phyloP scores from a whole-genome alignment of 768 basidiomycete genomes.

The Tylopilus felleus region DNA sequence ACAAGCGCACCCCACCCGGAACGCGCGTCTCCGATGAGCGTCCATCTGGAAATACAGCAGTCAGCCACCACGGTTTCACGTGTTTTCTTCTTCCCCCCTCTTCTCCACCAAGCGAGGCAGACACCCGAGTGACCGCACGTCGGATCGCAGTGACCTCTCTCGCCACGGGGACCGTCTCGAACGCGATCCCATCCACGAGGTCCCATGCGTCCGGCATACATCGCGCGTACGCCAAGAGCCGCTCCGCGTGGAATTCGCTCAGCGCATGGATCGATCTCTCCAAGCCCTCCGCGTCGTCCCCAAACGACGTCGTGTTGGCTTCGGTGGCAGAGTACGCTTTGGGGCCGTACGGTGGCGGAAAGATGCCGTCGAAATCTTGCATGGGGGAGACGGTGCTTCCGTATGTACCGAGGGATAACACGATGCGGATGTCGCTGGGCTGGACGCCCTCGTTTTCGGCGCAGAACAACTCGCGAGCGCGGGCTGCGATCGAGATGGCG shows the following conservation, averaged over 20 bases:
- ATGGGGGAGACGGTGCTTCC: slow-evolving; percentile 63
- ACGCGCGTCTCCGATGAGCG: slow-evolving; percentile 39
- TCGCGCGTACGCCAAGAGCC: slow-evolving; percentile 51
- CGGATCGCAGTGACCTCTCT: slow-evolving; percentile 66
- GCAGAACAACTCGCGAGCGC: slow-evolving; percentile 41
- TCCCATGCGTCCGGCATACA: slow-evolving; percentile 49
- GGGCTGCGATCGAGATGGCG: slow-evolving; percentile 48
- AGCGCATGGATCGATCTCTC: slow-evolving; percentile 48
- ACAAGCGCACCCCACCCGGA: slow-evolving; percentile 24
- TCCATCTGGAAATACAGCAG: slow-evolving; percentile 56
- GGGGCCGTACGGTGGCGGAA: slow-evolving; percentile 75
- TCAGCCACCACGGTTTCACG: slow-evolving; percentile 74
- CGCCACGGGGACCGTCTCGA: slow-evolving; percentile 73
- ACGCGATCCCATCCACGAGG: slow-evolving; percentile 60
- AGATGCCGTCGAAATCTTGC: slow-evolving; percentile 72
- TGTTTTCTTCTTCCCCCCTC: slow-evolving; percentile 6
- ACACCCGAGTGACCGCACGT: slow-evolving; percentile 48
- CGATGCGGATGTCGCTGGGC: slow-evolving; percentile 42
- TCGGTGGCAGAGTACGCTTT: slow-evolving; percentile 35
- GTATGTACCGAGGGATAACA: slow-evolving; percentile 71
- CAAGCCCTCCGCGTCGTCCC: slow-evolving; percentile 30
- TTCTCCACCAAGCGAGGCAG: slow-evolving; percentile 12
- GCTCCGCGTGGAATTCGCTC: slow-evolving; percentile 57
- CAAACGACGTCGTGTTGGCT: slow-evolving; percentile 44
- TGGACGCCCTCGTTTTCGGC: slow-evolving; percentile 17